phyloP scores from a whole-genome alignment of 148 eudicot genomes.

The Simmondsia chinensis region DNA sequence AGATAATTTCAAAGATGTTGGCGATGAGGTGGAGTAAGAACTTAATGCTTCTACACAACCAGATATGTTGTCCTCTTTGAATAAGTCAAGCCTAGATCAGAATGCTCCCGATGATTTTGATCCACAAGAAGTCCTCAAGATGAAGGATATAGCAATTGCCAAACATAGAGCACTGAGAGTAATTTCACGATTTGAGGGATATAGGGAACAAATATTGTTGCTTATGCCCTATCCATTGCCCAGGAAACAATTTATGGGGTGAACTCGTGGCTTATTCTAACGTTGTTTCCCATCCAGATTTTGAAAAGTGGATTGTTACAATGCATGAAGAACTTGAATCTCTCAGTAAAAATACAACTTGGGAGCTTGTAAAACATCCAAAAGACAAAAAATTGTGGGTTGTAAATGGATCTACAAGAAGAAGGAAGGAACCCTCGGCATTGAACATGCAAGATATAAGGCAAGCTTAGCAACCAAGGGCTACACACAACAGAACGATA shows the following conservation, averaged over 20 bases:
- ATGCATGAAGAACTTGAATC: constrained; percentile 7
- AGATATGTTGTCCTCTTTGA: no score
- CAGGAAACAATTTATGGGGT: neutral
- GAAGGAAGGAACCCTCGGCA: neutral
- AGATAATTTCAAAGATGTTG: no score
- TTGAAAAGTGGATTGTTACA: neutral
- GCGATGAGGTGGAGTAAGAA: no score
- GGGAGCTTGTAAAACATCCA: neutral
- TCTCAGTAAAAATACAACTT: neutral
- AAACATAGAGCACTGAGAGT: neutral
- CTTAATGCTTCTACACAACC: no score
- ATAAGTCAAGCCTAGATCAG: no score
- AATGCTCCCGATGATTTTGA: no score
- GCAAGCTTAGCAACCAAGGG: no score
- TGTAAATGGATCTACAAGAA: constrained; percentile 1
- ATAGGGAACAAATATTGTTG: neutral
- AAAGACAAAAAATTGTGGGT: no score
- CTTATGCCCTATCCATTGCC: neutral
- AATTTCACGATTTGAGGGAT: no score
- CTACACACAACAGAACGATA: no score
- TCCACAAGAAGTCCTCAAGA: neutral
- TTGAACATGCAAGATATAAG: neutral
- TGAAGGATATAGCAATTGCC: neutral
- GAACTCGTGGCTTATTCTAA: neutral
- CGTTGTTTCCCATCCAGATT: neutral